A percentile compares a stretch with the other conserved stretches of the same genome.
phyloP scores from a whole-genome alignment of 1,284 basidiomycete genomes.

The Phenoliferia sp. region DNA sequence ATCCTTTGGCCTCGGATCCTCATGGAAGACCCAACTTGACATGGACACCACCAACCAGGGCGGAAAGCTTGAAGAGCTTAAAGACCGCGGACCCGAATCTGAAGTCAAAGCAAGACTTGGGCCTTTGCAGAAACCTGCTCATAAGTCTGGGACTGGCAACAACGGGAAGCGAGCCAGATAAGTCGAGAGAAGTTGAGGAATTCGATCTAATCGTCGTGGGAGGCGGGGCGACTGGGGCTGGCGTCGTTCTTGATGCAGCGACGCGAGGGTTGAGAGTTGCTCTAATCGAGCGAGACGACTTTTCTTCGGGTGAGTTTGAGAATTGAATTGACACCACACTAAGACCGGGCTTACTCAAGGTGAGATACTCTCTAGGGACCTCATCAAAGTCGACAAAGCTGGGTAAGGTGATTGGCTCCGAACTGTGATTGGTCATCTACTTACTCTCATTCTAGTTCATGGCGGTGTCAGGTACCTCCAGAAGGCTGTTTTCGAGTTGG shows the following conservation, averaged over 20 bases:
- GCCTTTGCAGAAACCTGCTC: not conserved
- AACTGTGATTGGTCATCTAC: not conserved
- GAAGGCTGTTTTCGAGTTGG: slow-evolving; percentile 91
- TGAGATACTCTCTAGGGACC: slow-evolving; percentile 55
- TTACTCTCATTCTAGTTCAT: slow-evolving; percentile 60
- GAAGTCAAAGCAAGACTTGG: not conserved
- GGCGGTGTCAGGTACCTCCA: slow-evolving; percentile 96
- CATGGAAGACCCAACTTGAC: slow-evolving; percentile 4
- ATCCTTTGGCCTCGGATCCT: not conserved
- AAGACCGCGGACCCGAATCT: not conserved
- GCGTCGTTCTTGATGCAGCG: slow-evolving; percentile 89
- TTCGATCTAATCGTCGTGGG: slow-evolving; percentile 85
- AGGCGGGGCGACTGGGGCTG: slow-evolving; percentile 86
- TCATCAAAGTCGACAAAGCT: slow-evolving; percentile 94
- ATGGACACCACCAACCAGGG: slow-evolving; percentile 27
- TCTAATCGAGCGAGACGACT: slow-evolving; percentile 89
- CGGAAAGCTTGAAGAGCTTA: slow-evolving; percentile 16
- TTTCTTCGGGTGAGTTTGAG: slow-evolving; percentile 63
- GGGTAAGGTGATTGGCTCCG: not conserved
- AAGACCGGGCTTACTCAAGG: not conserved
- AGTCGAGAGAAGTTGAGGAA: slow-evolving; percentile 43
- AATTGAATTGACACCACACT: not conserved
- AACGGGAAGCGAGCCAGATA: not conserved
- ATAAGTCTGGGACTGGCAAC: not conserved
- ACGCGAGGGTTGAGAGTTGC: slow-evolving; percentile 88